These are phyloP conservation scores for Boletus pseudopeckii DNA, from an alignment of 768 basidiomycete species.

Conservation along the genomic window DNA sequence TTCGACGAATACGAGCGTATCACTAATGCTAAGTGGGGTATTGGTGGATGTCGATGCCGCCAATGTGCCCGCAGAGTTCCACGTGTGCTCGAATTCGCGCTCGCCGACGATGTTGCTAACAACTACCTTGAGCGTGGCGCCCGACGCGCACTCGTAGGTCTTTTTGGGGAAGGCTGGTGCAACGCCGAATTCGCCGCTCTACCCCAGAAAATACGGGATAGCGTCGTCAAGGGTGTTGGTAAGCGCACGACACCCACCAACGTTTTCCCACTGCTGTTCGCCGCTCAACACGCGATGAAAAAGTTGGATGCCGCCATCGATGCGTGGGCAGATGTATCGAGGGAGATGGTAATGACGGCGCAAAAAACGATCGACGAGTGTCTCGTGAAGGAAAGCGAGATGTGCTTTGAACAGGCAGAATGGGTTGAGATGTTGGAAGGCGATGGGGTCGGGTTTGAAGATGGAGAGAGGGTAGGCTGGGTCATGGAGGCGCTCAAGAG, in stretches of 20 bases:
- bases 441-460: slow-evolving; percentile 72
- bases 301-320: slow-evolving; percentile 59
- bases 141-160: slow-evolving; percentile 69
- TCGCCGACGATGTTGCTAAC: slow-evolving; percentile 75
- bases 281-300: slow-evolving; percentile 57
- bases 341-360: slow-evolving; percentile 64
- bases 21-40: slow-evolving; percentile 76
- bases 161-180: slow-evolving; percentile 90
- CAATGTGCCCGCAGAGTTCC: slow-evolving; percentile 81
- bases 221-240: slow-evolving; percentile 67
- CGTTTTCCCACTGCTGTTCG: slow-evolving; percentile 64
- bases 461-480: slow-evolving; percentile 74
- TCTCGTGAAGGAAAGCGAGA: slow-evolving; percentile 54
- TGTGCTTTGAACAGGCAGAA: slow-evolving; percentile 63
- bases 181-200: slow-evolving; percentile 75
- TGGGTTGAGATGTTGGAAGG: slow-evolving; percentile 75
- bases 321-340: slow-evolving; percentile 35
- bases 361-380: slow-evolving; percentile 62
- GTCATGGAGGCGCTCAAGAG: slow-evolving; percentile 64
- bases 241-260: slow-evolving; percentile 66
- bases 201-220: slow-evolving; percentile 60
- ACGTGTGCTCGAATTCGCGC: slow-evolving; percentile 78
- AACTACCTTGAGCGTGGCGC: slow-evolving; percentile 65
- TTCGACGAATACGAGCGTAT: slow-evolving; percentile 76
- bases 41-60: slow-evolving; percentile 78